Evolutionary conservation across 2,329 filamentous ascomycete genomes (phyloP).

Genomic region (Conoideocrella luteorostrata): DNA sequence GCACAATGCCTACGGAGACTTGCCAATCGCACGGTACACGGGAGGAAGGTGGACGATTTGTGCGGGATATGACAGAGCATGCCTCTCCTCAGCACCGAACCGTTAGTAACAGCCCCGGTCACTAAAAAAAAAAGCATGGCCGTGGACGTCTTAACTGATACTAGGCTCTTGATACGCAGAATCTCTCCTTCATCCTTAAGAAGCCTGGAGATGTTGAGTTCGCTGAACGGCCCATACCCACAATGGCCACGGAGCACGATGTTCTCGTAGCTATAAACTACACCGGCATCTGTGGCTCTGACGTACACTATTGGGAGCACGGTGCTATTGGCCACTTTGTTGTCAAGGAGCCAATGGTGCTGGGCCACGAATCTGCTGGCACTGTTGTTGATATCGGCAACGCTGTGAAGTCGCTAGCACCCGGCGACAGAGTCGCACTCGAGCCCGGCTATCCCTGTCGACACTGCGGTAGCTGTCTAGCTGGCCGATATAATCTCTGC

Average conservation of each 20-base stretch:
- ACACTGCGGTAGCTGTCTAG: conserved; percentile 50
- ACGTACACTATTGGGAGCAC: conserved; percentile 63
- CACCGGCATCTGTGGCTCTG: conserved; percentile 61
- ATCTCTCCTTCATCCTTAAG: neutral
- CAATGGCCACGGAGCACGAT: conserved; percentile 42
- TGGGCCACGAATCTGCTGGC: conserved; percentile 60
- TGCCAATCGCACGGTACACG: too few species aligned
- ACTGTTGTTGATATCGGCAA: conserved; percentile 51
- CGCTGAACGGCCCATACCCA: neutral
- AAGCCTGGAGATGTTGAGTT: neutral
- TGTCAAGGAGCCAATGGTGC: conserved; percentile 56
- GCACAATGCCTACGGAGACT: too few species aligned
- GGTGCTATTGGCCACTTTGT: conserved; percentile 57
- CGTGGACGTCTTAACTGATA: too few species aligned
- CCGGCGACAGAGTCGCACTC: conserved; percentile 58
- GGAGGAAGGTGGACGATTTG: too few species aligned
- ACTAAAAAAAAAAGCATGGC: too few species aligned
- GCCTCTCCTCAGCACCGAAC: too few species aligned
- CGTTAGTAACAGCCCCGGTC: too few species aligned
- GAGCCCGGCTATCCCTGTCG: conserved; percentile 61
- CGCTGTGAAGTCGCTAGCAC: conserved; percentile 33
- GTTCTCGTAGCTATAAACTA: conserved; percentile 56
- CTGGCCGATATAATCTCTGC: conserved; percentile 59
- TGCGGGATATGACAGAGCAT: too few species aligned
- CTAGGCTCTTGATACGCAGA: too few species aligned